phyloP scores from a whole-genome alignment of 2,329 filamentous ascomycete species.

The Hysterium pulicare region DNA sequence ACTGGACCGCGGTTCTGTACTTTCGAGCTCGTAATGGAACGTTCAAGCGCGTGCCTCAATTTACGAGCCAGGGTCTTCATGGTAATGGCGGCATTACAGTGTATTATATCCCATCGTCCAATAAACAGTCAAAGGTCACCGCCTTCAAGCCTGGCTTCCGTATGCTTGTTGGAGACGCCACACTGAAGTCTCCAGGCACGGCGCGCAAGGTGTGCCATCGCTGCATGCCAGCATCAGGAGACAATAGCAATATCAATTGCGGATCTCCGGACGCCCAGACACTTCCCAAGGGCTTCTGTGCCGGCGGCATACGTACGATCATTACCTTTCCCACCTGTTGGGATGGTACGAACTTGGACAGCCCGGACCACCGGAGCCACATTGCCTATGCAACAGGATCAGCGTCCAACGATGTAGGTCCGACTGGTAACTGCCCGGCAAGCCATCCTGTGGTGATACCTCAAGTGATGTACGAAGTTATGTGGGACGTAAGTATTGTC shows the following conservation, averaged over 20 bases:
- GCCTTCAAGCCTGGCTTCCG: constrained; percentile 2
- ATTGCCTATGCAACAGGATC: constrained; percentile 49
- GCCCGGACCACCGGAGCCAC: constrained; percentile 60
- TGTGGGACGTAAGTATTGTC: constrained; percentile 21
- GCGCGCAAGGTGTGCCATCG: constrained; percentile 23
- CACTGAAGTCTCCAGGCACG: not conserved
- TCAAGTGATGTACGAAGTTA: constrained; percentile 30
- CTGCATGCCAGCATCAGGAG: constrained; percentile 20
- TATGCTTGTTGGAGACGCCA: constrained; percentile 13
- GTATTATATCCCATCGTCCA: constrained; percentile 22
- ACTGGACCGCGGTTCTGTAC: constrained; percentile 28
- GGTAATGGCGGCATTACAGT: constrained; percentile 25
- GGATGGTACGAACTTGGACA: constrained; percentile 57
- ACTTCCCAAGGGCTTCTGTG: constrained; percentile 42
- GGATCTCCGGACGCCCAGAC: constrained; percentile 17
- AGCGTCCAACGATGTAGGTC: constrained; percentile 11
- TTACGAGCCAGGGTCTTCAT: constrained; percentile 13
- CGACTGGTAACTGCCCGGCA: constrained; percentile 22
- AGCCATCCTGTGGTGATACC: constrained; percentile 26
- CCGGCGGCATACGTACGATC: constrained; percentile 57
- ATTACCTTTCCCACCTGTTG: constrained; percentile 73
- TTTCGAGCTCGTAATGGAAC: constrained; percentile 27
- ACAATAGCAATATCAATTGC: constrained; percentile 21
- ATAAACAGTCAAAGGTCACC: constrained; percentile 10
- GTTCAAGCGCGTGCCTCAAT: constrained; percentile 24